phyloP scores from a whole-genome alignment of 768 basidiomycete species.

The Amanita jacksonii region DNA sequence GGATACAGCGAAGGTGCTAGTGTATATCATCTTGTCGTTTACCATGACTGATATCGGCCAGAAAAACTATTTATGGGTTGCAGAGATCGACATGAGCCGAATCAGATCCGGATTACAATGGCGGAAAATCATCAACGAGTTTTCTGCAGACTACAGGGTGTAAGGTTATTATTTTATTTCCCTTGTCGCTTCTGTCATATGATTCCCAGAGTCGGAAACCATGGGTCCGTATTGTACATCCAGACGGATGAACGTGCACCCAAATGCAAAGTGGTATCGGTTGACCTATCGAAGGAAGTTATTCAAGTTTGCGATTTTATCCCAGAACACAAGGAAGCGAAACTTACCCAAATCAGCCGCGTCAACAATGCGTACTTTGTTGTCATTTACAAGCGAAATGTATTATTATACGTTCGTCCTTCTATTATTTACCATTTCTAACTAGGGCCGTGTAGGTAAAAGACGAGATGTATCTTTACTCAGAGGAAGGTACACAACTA shows the following conservation, averaged over 20 bases:
- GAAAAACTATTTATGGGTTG: not conserved
- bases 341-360: not conserved
- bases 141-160: not conserved
- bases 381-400: conserved; percentile 3
- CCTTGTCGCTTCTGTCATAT: not conserved
- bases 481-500: conserved; percentile 1
- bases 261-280: not conserved
- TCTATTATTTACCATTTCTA: too few relatives aligned
- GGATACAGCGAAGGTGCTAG: not conserved
- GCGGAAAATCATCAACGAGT: not conserved
- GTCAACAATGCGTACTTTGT: conserved; percentile 6
- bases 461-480: conserved; percentile 5
- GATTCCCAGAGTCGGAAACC: not conserved
- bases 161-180: not conserved
- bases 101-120: not conserved
- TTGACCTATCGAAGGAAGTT: not conserved
- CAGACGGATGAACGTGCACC: not conserved
- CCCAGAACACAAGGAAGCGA: not conserved
- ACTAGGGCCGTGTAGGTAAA: too few relatives aligned
- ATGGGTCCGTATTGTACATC: not conserved
- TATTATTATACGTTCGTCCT: too few relatives aligned
- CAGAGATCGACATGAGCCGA: not conserved
- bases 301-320: conserved; percentile 1
- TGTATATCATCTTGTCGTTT: not conserved
- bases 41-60: not conserved